A percentile compares a stretch with the other conserved stretches of the same genome.
phyloP scores from a whole-genome alignment of 331 rosid genomes.

The Malus hybrid region DNA sequence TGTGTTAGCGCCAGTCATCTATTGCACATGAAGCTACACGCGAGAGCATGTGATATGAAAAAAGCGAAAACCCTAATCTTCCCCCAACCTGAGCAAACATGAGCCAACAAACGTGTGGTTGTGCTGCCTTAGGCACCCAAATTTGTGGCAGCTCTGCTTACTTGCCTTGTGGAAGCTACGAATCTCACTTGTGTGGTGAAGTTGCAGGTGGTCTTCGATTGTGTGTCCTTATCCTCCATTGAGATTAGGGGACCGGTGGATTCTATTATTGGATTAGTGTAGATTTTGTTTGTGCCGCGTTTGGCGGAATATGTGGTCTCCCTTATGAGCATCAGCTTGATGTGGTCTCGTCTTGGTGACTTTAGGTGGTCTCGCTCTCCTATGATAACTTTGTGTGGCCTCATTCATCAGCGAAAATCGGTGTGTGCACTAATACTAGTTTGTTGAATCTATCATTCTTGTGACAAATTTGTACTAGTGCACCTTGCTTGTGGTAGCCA shows the following conservation, averaged over 20 bases:
- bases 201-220: background rate
- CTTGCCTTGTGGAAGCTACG: background rate
- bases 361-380: background rate
- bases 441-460: background rate
- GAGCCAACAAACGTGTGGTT: background rate
- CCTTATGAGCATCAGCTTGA: rapidly evolving
- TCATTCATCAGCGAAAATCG: no score
- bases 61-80: no score
- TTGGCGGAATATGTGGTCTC: background rate
- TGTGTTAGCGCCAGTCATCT: background rate
- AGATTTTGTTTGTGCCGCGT: background rate
- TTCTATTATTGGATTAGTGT: no score
- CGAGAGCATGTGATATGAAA: no score
- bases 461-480: background rate
- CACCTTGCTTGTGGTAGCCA: background rate
- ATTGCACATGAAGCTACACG: background rate
- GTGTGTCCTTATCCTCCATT: background rate
- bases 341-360: background rate
- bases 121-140: background rate
- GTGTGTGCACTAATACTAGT: background rate
- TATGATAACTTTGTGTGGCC: no score
- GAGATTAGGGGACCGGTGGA: background rate
- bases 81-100: no score
- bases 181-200: background rate
- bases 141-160: background rate